Evolutionary conservation across 1,284 basidiomycete species (phyloP), one percentile per base, ranked within the genome.

Genomic region (Sporisorium sorghi): DNA sequence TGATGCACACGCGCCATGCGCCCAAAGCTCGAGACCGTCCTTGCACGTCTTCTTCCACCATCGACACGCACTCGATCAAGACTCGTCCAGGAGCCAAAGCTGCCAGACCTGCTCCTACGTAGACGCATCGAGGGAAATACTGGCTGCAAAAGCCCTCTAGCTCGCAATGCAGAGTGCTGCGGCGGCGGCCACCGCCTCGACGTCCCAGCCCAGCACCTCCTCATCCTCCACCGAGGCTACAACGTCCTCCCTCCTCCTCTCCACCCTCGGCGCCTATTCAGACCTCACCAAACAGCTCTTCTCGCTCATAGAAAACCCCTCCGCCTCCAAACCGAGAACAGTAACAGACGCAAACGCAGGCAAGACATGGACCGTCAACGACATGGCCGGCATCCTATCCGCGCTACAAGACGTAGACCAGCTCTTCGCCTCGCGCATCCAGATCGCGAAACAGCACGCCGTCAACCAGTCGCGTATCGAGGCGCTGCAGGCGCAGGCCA

Each of bases 281-380:
- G 60, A 62, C 1, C 63, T 76, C 24, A 58, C 68, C 54, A 69
- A 68, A 65, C 48, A 50, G 19, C 68, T 76, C 32, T 76, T 76
- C 39, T 47, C 68, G 5, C 39, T 55, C 30, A 68, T 76, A 40
- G 73, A 76, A 42, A 54, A 51, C 15, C 64, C 73, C 2, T 61
- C 68, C 5, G 9, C 30, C 2, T 28, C 40, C 10, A 69, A 63
- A 23, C 0, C 49, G 0, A 24, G 14, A 11, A 35, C 52, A n/a
- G 58, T 75, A 39, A n/a, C 60, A 2, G 72, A 75, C 35, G 19
- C 57, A 15, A n/a, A 32, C 8, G 48, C 72, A 28, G 47, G 56
- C 35, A 56, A 47, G 17, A 33, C 56, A 10, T 76, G 68, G 68
- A 58, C 7, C 28, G 26, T 40, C 46, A 32, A 37, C 40, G 40